phyloP scores from a whole-genome alignment of 345 rosid genomes.

The Boechera stricta region DNA sequence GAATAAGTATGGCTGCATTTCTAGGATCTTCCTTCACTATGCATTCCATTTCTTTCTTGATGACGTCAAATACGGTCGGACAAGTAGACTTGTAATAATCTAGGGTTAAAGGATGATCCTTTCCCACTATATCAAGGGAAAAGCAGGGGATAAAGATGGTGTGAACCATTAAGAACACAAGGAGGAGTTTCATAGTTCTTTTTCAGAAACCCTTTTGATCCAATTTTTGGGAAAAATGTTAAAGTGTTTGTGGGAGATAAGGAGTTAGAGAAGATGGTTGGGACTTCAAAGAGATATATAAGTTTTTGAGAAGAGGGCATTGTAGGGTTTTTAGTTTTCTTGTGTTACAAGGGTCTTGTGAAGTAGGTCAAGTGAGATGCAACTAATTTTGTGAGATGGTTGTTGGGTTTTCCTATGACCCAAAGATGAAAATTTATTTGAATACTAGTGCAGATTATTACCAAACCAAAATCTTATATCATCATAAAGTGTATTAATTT shows the following conservation, averaged over 20 bases:
- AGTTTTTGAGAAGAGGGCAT: slow-evolving; percentile 19
- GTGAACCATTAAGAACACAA: slow-evolving; percentile 42
- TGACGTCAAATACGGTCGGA: slow-evolving; percentile 65
- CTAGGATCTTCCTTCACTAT: slow-evolving; percentile 83
- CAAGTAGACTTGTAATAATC: slow-evolving; percentile 77
- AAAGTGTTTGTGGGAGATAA: slow-evolving; percentile 13
- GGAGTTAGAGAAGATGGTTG: slow-evolving; percentile 27
- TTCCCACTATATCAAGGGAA: slow-evolving; percentile 40
- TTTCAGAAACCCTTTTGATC: slow-evolving; percentile 20
- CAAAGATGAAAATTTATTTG: slow-evolving; percentile 3
- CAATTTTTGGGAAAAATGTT: neutral
- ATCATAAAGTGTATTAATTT: neutral
- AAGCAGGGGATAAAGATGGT: slow-evolving; percentile 32
- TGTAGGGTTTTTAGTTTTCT: slow-evolving; percentile 36
- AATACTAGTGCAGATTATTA: slow-evolving; percentile 1
- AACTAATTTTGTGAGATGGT: slow-evolving; percentile 47
- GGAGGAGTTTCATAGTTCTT: slow-evolving; percentile 35
- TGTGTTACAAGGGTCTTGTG: slow-evolving; percentile 36
- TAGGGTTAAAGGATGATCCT: slow-evolving; percentile 58
- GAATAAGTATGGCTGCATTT: slow-evolving; percentile 71
- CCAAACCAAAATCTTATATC: neutral
- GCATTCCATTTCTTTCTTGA: slow-evolving; percentile 89
- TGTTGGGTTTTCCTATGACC: slow-evolving; percentile 45
- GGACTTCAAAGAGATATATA: slow-evolving; percentile 40
- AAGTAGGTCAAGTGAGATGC: slow-evolving; percentile 48